Percentiles rank a stretch among this genome's conserved stretches.
These are phyloP conservation scores for Saccharomyces hybrid DNA, from an alignment of 1,139 yeast species.

Conservation along the genomic window DNA sequence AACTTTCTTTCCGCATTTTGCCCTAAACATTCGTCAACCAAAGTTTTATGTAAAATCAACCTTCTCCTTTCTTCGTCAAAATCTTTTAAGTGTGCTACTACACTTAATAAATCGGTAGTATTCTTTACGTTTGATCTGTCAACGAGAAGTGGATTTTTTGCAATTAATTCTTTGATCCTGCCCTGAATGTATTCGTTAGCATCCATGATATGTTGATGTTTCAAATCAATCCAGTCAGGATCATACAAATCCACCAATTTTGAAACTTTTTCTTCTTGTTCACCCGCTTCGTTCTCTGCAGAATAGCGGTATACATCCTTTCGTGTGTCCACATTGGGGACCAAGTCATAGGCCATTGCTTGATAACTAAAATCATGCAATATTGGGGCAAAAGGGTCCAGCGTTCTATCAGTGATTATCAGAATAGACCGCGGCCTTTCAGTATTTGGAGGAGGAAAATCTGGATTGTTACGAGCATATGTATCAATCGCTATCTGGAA, in stretches of 20 bases:
- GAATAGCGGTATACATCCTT: conserved; percentile 49
- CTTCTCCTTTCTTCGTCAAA: conserved; percentile 61
- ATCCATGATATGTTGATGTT: conserved; percentile 73
- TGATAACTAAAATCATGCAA: conserved; percentile 89
- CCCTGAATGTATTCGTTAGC: conserved; percentile 58
- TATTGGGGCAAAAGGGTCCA: conserved; percentile 79
- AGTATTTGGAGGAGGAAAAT: conserved; percentile 49
- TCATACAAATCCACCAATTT: conserved; percentile 52
- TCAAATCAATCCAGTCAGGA: conserved; percentile 63
- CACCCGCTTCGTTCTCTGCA: conserved; percentile 56
- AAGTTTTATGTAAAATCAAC: conserved; percentile 50
- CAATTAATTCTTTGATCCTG: conserved; percentile 58
- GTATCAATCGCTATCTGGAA: conserved; percentile 68
- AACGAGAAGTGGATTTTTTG: conserved; percentile 64
- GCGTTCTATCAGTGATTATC: conserved; percentile 70
- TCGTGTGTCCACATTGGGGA: conserved; percentile 39
- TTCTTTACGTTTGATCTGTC: conserved; percentile 56
- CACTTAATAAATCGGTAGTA: conserved; percentile 54
- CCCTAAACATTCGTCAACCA: conserved; percentile 52
- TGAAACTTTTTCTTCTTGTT: conserved; percentile 40
- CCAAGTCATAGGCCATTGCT: conserved; percentile 81
- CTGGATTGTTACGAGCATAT: conserved; percentile 60
- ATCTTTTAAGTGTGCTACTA: conserved; percentile 61
- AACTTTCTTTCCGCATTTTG: conserved; percentile 46
- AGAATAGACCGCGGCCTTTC: conserved; percentile 65